These are phyloP conservation scores for Lolium multiflorum DNA, from an alignment of 176 grass and related monocot genomes.

Conservation along the genomic window DNA sequence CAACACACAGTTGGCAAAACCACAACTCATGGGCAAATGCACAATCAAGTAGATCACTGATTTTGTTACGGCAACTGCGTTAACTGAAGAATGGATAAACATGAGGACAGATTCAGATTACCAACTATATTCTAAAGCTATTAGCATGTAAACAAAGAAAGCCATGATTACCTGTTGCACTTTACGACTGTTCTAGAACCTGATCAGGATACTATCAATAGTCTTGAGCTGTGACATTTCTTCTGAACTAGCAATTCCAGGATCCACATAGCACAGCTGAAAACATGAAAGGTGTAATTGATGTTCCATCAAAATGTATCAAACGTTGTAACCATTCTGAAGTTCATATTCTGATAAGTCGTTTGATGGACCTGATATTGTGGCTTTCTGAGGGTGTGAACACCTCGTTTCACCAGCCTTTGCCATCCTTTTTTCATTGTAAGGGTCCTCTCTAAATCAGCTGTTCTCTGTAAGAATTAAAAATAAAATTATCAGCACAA, in stretches of 20 bases:
- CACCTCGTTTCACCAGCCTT: slow-evolving; percentile 78
- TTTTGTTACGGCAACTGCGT: neutral
- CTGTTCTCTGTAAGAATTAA: slow-evolving; percentile 61
- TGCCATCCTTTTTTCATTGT: slow-evolving; percentile 76
- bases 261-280: slow-evolving; percentile 88
- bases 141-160: slow-evolving; percentile 20
- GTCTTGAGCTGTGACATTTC: slow-evolving; percentile 79
- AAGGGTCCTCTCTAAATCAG: slow-evolving; percentile 71
- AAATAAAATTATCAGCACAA: neutral
- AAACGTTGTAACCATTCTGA: neutral
- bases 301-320: neutral
- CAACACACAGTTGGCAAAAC: neutral
- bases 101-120: neutral
- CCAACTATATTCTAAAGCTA: neutral
- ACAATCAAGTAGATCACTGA: neutral
- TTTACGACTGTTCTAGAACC: slow-evolving; percentile 55
- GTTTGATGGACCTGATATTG: slow-evolving; percentile 83
- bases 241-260: slow-evolving; percentile 61
- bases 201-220: slow-evolving; percentile 75
- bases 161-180: neutral
- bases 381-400: slow-evolving; percentile 78
- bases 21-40: neutral
- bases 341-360: neutral
- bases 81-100: neutral
- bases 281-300: too few relatives aligned